phyloP scores from a whole-genome alignment of 1,139 yeast genomes.

The Kluyveromyces marxianus region DNA sequence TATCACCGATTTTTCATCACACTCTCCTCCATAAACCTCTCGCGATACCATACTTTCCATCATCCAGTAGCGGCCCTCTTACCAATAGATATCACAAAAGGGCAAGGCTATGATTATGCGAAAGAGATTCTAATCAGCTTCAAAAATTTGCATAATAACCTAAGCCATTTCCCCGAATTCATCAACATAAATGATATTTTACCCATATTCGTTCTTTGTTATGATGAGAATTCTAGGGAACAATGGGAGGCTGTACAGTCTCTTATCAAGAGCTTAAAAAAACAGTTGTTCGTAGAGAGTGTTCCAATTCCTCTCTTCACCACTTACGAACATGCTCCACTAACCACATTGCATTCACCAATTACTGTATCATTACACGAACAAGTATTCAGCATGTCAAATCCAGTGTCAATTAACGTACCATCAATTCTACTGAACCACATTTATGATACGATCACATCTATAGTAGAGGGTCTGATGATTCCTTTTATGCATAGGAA shows the following conservation, averaged over 20 bases:
- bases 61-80: conserved; percentile 82
- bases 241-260: conserved; percentile 26
- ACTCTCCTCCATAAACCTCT: conserved; percentile 50
- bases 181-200: conserved; percentile 52
- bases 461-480: conserved; percentile 22
- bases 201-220: conserved; percentile 34
- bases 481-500: conserved; percentile 36
- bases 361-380: conserved; percentile 47
- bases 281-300: conserved; percentile 33
- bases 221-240: conserved; percentile 23
- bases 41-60: conserved; percentile 82
- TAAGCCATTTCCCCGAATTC: conserved; percentile 44
- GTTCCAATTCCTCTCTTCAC: conserved; percentile 29
- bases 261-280: conserved; percentile 31
- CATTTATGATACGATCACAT: conserved; percentile 24
- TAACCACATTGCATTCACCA: conserved; percentile 32
- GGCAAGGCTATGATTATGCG: conserved; percentile 40
- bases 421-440: conserved; percentile 19
- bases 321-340: conserved; percentile 12
- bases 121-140: conserved; percentile 45
- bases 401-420: conserved; percentile 7
- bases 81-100: conserved; percentile 38
- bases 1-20: conserved; percentile 55
- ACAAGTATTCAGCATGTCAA: conserved; percentile 63
- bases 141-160: conserved; percentile 31